Conservation (phyloP, 805 yeast genomes). For the Metschnikowia continentalis region DNA sequence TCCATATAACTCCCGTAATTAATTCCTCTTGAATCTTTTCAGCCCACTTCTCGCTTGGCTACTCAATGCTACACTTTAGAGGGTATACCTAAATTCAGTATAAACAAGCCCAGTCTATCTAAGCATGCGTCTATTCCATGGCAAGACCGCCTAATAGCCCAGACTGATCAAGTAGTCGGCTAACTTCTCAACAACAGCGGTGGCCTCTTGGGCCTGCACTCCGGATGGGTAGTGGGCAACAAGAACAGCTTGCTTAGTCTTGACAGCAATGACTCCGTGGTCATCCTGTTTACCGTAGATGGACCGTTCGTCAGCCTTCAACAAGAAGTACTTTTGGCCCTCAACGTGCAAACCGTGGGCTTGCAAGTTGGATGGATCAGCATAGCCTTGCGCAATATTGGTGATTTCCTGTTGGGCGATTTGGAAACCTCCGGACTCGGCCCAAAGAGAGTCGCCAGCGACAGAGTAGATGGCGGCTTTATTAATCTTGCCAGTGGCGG, state of each 20-base stretch:
- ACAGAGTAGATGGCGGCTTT: constrained; percentile 90
- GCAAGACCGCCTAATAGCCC: constrained; percentile 51
- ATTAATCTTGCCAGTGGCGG: constrained; percentile 81
- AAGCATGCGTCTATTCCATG: background rate
- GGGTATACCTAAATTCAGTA: constrained; percentile 1
- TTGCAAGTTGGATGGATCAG: constrained; percentile 74
- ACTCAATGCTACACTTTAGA: background rate
- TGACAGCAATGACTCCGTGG: constrained; percentile 84
- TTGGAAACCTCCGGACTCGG: constrained; percentile 64
- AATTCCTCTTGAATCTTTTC: background rate
- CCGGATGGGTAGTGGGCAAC: constrained; percentile 93
- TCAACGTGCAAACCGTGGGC: constrained; percentile 81
- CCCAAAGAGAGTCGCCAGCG: constrained; percentile 96
- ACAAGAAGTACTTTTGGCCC: constrained; percentile 81
- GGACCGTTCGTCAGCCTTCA: constrained; percentile 88
- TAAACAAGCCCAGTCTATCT: background rate
- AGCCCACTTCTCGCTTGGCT: background rate
- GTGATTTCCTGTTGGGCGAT: constrained; percentile 67
- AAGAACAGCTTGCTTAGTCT: constrained; percentile 89
- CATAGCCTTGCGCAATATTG: constrained; percentile 74
- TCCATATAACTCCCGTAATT: too few species aligned
- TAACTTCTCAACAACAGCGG: constrained; percentile 89
- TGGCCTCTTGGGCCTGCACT: constrained; percentile 91
- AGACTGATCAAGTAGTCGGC: constrained; percentile 92
- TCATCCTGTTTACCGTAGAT: constrained; percentile 89